Conservation (phyloP, 768 basidiomycete species). For the Termitomyces sp. region DNA sequence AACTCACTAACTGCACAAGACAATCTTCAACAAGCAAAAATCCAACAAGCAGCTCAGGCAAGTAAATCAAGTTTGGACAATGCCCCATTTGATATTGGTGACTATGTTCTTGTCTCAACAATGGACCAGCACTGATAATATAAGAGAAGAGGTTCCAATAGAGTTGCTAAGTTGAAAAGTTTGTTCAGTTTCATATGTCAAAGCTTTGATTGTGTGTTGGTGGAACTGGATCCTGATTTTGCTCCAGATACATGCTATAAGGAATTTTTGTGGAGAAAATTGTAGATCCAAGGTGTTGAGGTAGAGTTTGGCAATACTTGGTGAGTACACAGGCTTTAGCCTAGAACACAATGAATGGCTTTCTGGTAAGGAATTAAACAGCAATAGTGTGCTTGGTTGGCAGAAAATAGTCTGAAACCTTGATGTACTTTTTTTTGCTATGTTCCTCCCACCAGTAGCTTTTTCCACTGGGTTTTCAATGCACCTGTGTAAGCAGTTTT, state of each 20-base stretch:
- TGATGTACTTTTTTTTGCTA: no score
- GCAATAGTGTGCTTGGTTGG: no score
- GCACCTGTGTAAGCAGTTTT: no score
- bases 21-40: slow-evolving; percentile 15
- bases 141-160: no score
- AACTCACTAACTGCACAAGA: background rate
- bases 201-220: background rate
- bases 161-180: no score
- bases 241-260: background rate
- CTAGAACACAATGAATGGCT: background rate
- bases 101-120: slow-evolving; percentile 26
- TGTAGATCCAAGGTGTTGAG: background rate
- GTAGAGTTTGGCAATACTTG: background rate
- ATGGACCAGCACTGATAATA: slow-evolving; percentile 17
- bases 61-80: slow-evolving; percentile 1
- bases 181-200: background rate
- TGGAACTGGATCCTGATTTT: no score
- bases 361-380: no score
- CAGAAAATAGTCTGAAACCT: no score
- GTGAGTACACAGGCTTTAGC: background rate
- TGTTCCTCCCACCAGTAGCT: no score
- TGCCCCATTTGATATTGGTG: background rate
- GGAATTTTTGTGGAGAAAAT: background rate
- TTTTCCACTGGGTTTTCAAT: no score
- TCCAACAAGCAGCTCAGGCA: slow-evolving; percentile 15